Percentiles rank a stretch among this genome's conserved stretches.
Conservation (phyloP, 257 asterid species). For the Parsonsia alboflavescens region DNA sequence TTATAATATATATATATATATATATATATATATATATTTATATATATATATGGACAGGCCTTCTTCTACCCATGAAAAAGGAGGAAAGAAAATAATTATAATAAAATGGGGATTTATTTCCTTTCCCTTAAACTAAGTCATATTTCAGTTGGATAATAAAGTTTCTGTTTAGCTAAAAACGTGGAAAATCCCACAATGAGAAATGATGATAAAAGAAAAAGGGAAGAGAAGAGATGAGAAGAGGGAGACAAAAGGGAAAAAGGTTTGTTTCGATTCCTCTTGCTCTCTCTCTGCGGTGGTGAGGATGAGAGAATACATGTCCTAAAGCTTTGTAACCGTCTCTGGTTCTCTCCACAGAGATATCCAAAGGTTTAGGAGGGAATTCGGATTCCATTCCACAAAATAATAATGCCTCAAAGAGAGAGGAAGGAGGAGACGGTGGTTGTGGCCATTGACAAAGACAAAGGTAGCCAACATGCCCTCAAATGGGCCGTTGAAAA, state of each 20-base stretch:
- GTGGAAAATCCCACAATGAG: constrained; percentile 4
- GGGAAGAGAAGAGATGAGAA: no score
- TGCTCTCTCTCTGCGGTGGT: no score
- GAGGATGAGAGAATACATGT: neutral
- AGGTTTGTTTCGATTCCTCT: neutral
- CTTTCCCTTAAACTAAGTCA: neutral
- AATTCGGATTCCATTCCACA: no score
- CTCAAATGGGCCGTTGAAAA: constrained; percentile 94
- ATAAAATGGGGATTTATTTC: no score
- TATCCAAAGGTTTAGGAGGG: neutral
- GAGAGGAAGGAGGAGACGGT: constrained; percentile 50
- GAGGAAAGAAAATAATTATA: no score
- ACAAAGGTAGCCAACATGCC: constrained; percentile 89
- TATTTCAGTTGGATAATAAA: neutral
- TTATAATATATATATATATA: no score
- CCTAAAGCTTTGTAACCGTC: neutral
- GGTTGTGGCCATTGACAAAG: constrained; percentile 80
- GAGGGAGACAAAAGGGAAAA: no score
- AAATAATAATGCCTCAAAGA: no score
- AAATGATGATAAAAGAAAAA: no score
- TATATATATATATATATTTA: no score
- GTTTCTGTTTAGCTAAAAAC: neutral
- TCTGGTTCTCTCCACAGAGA: neutral
- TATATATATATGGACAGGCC: no score
- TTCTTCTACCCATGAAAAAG: no score